A percentile compares a stretch with the other conserved stretches of the same genome.
These are phyloP conservation scores for Macaranga tanarius DNA, from an alignment of 441 rosid genomes.

Conservation along the genomic window DNA sequence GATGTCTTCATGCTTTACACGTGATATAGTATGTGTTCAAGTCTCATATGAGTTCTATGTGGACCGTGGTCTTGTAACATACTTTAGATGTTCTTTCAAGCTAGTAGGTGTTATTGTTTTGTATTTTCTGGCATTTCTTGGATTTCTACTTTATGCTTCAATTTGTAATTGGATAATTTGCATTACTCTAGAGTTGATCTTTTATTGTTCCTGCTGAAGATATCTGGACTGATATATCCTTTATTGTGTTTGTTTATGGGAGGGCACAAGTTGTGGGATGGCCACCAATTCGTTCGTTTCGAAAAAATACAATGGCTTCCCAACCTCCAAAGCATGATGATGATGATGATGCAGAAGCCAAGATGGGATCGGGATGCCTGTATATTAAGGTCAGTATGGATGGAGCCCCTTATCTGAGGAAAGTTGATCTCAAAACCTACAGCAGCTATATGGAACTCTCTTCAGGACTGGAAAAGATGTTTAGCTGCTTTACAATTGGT, in stretches of 20 bases:
- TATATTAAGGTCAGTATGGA: conserved; percentile 81
- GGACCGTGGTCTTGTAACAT: not conserved
- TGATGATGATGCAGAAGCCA: conserved; percentile 39
- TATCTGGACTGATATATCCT: not conserved
- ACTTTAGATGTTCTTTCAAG: not conserved
- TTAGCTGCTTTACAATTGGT: conserved; percentile 77
- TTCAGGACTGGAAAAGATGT: conserved; percentile 70
- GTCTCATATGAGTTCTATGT: conserved; percentile 1
- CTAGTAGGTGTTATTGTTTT: not conserved
- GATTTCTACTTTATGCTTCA: not conserved
- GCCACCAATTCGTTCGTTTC: conserved; percentile 81
- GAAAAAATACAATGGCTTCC: conserved; percentile 73
- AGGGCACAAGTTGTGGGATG: conserved; percentile 84
- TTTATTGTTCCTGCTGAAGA: not conserved
- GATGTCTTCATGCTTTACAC: not conserved
- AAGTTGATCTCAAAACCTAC: conserved; percentile 66
- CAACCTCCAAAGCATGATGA: conserved; percentile 48
- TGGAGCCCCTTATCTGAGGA: conserved; percentile 79
- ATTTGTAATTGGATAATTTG: not conserved
- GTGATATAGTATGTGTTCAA: not conserved
- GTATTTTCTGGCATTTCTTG: not conserved
- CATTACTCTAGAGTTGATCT: not conserved
- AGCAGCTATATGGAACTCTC: conserved; percentile 62
- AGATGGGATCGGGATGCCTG: conserved; percentile 47
- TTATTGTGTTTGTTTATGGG: conserved; percentile 22